Base-by-base conservation (phyloP, 306 rosid genomes). In the Trifolium pratense region DNA sequence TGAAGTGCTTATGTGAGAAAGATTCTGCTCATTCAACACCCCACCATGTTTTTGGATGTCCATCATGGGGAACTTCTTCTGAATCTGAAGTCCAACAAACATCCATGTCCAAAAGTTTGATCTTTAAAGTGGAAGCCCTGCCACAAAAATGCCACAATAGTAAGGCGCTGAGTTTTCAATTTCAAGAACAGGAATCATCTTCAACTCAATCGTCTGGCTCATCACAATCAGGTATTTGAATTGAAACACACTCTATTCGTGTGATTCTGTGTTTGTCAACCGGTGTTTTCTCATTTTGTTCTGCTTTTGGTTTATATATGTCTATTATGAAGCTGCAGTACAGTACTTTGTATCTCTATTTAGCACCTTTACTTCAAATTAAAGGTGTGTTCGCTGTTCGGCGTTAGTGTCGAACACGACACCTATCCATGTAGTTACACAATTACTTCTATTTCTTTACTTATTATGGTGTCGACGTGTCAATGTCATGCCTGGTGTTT, bases 111-210 rank as follows among this genome's bases (percentile, higher is more conserved):
- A 66, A 77, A 37, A 77, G 79, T 57, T 78, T 86, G 69, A 72
- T 78, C 79, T 78, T 83, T 48, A 76, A 80, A 34, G 84, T 84
- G 88, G 91, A 86, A 29, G 68, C 67, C 78, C 63, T 73, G 17
- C 89, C 85, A 26, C 86, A 81, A 64, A 72, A 83, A 73, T 48
- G 45, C 60, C 87, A 75, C 48, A 86, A 78, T 69, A 83, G 80
- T 53, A 86, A 81, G 86, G 77, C 75, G 43, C 62, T 83, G 70
- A 81, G 73, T 72, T 74, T 86, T 56, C 87, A 80, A 39, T 66
- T 85, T 73, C 93, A 74, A 29, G 90, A 88, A 21, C 90, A 76
- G 62, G 89, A 88, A 74, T 87, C 88, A 15, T 78, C 91, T 70
- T 83, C 93, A 56, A 73, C 89, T 87, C 91, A 85, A 69, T 88